Conservation (phyloP, 306 rosid species). For the Cyamopsis tetragonoloba region DNA sequence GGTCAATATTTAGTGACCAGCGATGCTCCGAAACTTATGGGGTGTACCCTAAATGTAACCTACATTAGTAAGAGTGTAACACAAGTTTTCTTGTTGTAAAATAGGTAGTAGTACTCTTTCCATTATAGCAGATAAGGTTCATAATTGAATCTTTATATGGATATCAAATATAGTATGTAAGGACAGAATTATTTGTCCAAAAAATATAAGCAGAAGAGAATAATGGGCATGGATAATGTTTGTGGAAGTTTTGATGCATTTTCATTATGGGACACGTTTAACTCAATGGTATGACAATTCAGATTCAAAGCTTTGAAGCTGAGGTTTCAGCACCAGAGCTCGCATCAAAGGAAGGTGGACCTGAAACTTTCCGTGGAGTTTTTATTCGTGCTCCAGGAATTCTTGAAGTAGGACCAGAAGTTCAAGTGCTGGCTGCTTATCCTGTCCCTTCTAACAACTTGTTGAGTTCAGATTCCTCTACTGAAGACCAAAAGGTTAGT, state of each 20-base stretch:
- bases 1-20: too few species aligned
- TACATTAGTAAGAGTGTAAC: too few species aligned
- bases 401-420: conserved; percentile 86
- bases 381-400: conserved; percentile 98
- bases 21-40: too few species aligned
- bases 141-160: background rate
- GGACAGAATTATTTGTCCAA: background rate
- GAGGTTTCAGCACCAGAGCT: conserved; percentile 74
- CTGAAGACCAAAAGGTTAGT: conserved; percentile 55
- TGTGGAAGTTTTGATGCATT: background rate
- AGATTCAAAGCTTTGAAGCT: conserved; percentile 91
- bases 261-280: background rate
- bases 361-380: conserved; percentile 79
- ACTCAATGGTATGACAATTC: conserved; percentile 6
- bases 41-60: too few species aligned
- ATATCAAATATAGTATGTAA: background rate
- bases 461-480: conserved; percentile 34
- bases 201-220: background rate
- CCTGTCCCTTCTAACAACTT: conserved; percentile 38
- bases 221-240: background rate
- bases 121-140: background rate
- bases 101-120: background rate
- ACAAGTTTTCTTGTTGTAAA: background rate
- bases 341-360: conserved; percentile 79
- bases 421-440: conserved; percentile 74